Conservation (phyloP, 768 basidiomycete species). For the Tulasnella sp. region DNA sequence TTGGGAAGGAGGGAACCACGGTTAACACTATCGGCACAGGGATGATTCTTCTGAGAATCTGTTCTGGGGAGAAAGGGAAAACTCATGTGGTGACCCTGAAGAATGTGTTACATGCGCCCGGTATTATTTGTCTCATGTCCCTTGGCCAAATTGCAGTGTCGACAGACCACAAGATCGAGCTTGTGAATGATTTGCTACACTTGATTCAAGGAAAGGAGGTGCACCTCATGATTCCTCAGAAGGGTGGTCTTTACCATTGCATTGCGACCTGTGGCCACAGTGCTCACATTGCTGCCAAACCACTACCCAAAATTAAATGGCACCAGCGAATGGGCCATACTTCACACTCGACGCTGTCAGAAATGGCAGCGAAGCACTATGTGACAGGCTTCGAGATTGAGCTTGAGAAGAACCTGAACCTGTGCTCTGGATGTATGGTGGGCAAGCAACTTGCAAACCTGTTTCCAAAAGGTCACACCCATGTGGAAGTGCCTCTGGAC, state of each 20-base stretch:
- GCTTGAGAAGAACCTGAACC: background rate
- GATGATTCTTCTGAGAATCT: background rate
- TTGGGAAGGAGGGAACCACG: background rate
- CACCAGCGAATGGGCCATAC: background rate
- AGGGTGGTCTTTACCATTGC: no score
- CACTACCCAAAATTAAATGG: background rate
- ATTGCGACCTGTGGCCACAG: no score
- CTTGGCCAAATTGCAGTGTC: background rate
- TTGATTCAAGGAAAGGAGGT: no score
- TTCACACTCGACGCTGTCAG: background rate
- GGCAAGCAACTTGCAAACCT: background rate
- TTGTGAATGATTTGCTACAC: no score
- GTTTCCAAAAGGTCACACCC: background rate
- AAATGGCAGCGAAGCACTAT: background rate
- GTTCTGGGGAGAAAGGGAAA: background rate
- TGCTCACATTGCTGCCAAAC: no score
- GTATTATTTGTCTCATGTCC: background rate
- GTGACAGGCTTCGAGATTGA: background rate
- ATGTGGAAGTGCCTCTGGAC: background rate
- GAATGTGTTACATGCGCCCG: background rate
- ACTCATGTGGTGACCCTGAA: background rate
- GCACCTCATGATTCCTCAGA: no score
- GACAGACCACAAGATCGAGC: background rate
- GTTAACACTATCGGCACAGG: background rate
- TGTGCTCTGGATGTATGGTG: background rate